A percentile compares a stretch with the other conserved stretches of the same genome.
These are phyloP conservation scores for Otatea glauca DNA, from an alignment of 176 grass and related monocot species.

Conservation along the genomic window DNA sequence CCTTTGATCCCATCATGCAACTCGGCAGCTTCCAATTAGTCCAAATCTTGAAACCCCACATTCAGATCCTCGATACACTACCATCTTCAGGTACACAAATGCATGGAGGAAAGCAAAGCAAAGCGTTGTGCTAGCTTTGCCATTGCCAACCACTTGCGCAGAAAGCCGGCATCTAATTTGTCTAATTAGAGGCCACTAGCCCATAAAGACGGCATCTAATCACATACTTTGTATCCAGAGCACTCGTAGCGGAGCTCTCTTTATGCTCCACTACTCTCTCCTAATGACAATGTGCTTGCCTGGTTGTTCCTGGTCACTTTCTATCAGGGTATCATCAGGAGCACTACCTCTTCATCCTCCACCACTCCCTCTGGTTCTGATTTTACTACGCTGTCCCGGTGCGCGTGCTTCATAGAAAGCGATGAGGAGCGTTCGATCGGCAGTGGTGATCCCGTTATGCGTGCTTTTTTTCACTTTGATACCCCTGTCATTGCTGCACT, in stretches of 20 bases:
- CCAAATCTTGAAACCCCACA: slow-evolving; percentile 14
- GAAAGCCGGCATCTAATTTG: slow-evolving; percentile 14
- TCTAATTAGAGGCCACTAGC: slow-evolving; percentile 32
- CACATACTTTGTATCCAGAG: slow-evolving; percentile 9
- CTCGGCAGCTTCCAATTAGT: background rate
- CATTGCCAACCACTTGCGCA: slow-evolving; percentile 19
- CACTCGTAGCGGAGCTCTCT: slow-evolving; percentile 48
- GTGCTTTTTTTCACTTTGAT: background rate
- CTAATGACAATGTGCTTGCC: slow-evolving; percentile 23
- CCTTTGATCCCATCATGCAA: slow-evolving; percentile 33
- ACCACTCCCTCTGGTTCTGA: slow-evolving; percentile 8
- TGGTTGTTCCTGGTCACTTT: slow-evolving; percentile 27
- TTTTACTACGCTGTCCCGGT: background rate
- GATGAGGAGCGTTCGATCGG: background rate
- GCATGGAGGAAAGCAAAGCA: slow-evolving; percentile 4
- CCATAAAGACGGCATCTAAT: slow-evolving; percentile 44
- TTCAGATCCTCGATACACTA: slow-evolving; percentile 26
- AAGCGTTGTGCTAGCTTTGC: slow-evolving; percentile 23
- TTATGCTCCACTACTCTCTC: slow-evolving; percentile 57
- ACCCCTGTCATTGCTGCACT: slow-evolving; percentile 1
- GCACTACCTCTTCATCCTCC: slow-evolving; percentile 22
- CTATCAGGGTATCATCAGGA: slow-evolving; percentile 31
- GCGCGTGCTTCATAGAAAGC: slow-evolving; percentile 13
- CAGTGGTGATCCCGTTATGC: slow-evolving; percentile 15
- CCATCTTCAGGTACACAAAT: slow-evolving; percentile 5